phyloP scores from a whole-genome alignment of 2,329 filamentous ascomycete genomes.

The Phoma sp. region DNA sequence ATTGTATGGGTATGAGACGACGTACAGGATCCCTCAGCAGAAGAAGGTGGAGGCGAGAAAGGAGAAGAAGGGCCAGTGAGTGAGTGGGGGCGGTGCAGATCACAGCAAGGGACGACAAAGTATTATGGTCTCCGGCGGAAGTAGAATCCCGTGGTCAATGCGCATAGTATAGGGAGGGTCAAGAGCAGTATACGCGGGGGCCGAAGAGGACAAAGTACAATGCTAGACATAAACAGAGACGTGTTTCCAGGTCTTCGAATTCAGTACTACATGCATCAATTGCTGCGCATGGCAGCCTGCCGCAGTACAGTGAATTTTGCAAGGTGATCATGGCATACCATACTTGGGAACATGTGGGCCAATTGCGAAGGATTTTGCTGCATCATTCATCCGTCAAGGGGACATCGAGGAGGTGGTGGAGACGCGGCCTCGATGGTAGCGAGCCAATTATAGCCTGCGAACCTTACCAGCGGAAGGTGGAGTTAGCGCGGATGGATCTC shows the following conservation, averaged over 20 bases:
- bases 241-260: no score
- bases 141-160: no score
- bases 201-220: background rate
- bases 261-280: no score
- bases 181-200: background rate
- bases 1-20: constrained; percentile 80
- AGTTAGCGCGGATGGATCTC: constrained; percentile 13
- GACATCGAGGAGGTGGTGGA: constrained; percentile 2
- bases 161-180: background rate
- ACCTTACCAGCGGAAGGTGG: constrained; percentile 10
- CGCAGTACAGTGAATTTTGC: no score
- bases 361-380: background rate
- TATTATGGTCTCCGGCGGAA: no score
- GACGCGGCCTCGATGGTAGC: constrained; percentile 2
- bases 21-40: constrained; percentile 53
- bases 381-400: background rate
- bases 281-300: no score
- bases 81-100: background rate
- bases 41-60: constrained; percentile 36
- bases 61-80: constrained; percentile 37
- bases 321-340: no score
- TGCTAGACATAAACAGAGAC: background rate
- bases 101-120: no score
- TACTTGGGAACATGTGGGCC: no score
- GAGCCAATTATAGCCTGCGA: constrained; percentile 6